Evolutionary conservation across 805 yeast genomes (phyloP), one percentile per base, ranked within the genome.

Genomic region (Ogataea chonburiensis): DNA sequence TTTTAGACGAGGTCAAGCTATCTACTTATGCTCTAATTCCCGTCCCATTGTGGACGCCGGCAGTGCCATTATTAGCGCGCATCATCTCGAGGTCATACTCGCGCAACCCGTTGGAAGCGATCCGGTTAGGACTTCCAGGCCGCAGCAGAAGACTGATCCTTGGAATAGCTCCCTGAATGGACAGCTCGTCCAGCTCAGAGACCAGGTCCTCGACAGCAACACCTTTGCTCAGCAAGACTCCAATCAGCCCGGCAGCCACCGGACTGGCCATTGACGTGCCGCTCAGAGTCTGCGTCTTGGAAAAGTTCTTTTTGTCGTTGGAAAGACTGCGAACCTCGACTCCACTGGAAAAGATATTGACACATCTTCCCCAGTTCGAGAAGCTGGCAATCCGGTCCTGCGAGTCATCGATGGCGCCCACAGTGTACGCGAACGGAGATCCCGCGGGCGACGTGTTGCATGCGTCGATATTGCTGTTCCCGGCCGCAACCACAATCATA

Each of bases 291-390:
- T 73, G 63, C 3, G 45, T 43, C 7, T 38, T 33, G 5, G 33
- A 44, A 17, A 38, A 31, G 13, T 48, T 32, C 10, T 34, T 28
- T 15, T 56, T 47, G 20, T 53, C 47, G 24, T 64, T 64, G 8
- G 75, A 67, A 10, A 81, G 66, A 37, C 89, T 81, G 17, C 67
- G 63, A 3, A 87, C 81, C 11, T 66, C 64, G 0, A 79, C 80
- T 0, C 98, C 98, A 31, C 91, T 76, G 0, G 96, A 87, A 61
- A 85, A 82, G 1, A 86, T 68, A 53, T 86, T 87, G 6, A 89
- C 94, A 59, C 97, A 91, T n/a, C 69, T 66, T 0, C 98, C 97
- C 88, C 89, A 86, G 55, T 91, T 89, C n/a, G 93, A 75, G 51
- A 91, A 89, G 9, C 71, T 53, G 0, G 97, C 94, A 22, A 88